These are phyloP conservation scores for Aspergillus fischeri DNA, from an alignment of 2,329 filamentous ascomycete species.

Conservation along the genomic window DNA sequence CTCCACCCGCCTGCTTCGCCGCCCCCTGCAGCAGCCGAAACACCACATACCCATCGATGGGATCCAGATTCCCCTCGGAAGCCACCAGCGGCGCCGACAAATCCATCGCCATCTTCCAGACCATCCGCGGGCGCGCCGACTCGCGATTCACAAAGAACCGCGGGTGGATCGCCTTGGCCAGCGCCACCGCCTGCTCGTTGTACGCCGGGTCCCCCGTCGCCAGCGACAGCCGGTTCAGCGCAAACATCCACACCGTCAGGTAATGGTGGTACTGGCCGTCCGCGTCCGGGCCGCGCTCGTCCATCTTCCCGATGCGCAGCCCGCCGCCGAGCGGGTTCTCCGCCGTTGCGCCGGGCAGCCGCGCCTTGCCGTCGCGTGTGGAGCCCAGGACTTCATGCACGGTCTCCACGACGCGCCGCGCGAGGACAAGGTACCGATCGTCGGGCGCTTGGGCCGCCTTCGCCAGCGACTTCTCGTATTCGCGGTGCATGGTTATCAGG, in stretches of 20 bases:
- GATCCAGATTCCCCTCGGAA: slow-evolving; percentile 54
- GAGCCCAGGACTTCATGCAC: slow-evolving; percentile 53
- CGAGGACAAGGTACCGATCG: slow-evolving; percentile 47
- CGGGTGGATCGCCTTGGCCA: slow-evolving; percentile 52
- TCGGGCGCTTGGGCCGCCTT: slow-evolving; percentile 12
- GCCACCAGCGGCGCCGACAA: slow-evolving; percentile 45
- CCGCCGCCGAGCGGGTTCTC: slow-evolving; percentile 51
- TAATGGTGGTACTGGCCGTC: slow-evolving; percentile 63
- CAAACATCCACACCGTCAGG: slow-evolving; percentile 61
- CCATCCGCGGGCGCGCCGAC: slow-evolving; percentile 40
- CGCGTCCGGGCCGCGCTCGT: slow-evolving; percentile 47
- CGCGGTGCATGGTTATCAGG: slow-evolving; percentile 51
- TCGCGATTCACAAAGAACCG: slow-evolving; percentile 45
- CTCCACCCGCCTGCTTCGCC: slow-evolving; percentile 28
- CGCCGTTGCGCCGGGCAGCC: slow-evolving; percentile 51
- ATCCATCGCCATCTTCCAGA: slow-evolving; percentile 56
- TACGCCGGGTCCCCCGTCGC: slow-evolving; percentile 46
- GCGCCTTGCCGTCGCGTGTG: slow-evolving; percentile 46
- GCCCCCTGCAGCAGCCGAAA: slow-evolving; percentile 48
- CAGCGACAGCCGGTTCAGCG: slow-evolving; percentile 51
- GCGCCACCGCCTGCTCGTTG: slow-evolving; percentile 49
- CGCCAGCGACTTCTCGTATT: slow-evolving; percentile 21
- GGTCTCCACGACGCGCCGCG: slow-evolving; percentile 45
- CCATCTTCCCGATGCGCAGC: slow-evolving; percentile 54
- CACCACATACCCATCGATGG: slow-evolving; percentile 52